These are phyloP conservation scores for Bimuria novae-zelandiae DNA, from an alignment of 2,329 filamentous ascomycete genomes.

Conservation along the genomic window DNA sequence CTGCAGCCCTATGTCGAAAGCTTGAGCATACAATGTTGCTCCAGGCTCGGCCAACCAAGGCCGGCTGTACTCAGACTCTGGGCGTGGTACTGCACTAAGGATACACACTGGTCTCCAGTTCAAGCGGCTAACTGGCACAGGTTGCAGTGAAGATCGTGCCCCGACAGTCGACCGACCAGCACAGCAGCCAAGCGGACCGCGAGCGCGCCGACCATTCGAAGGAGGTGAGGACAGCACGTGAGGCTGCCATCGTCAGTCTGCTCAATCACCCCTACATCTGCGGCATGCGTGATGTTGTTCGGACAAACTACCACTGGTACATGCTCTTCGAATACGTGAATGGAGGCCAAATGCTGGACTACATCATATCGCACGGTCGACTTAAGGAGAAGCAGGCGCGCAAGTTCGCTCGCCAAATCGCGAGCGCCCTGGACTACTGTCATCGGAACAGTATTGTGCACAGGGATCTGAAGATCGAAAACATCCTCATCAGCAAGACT, in stretches of 20 bases:
- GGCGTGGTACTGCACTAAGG: neutral
- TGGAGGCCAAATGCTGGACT: constrained; percentile 98
- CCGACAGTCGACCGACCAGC: constrained; percentile 84
- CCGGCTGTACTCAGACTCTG: too few species aligned
- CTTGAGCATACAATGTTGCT: too few species aligned
- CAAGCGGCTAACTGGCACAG: constrained; percentile 51
- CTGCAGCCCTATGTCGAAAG: too few species aligned
- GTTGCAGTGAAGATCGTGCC: constrained; percentile 98
- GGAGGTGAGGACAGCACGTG: constrained; percentile 90
- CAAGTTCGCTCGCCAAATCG: constrained; percentile 97
- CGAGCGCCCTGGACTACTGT: constrained; percentile 94
- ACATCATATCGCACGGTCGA: constrained; percentile 97
- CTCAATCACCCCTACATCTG: constrained; percentile 96
- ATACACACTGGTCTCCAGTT: neutral
- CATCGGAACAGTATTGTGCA: constrained; percentile 98
- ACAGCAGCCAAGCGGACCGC: constrained; percentile 71
- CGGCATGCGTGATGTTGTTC: constrained; percentile 90
- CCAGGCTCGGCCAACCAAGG: too few species aligned
- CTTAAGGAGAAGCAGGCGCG: constrained; percentile 97
- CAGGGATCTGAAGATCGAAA: constrained; percentile 96
- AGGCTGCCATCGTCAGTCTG: constrained; percentile 94
- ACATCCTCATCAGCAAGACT: constrained; percentile 98
- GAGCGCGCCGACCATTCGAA: constrained; percentile 95
- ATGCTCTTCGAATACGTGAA: constrained; percentile 99
- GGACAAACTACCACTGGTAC: constrained; percentile 98